Conservation (phyloP, 2,329 filamentous ascomycete genomes). For the Penicillium sp. region DNA sequence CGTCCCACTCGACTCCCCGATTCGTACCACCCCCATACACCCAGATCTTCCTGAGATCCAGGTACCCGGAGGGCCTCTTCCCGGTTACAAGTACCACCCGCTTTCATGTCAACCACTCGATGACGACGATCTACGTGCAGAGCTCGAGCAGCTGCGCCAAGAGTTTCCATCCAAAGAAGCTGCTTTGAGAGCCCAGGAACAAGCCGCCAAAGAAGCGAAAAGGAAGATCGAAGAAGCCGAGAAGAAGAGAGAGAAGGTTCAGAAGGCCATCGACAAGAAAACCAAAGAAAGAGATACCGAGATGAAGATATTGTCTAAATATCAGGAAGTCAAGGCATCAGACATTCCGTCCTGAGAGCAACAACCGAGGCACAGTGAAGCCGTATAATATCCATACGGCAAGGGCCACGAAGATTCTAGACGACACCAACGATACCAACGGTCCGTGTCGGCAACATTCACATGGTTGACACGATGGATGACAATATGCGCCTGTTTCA, state of each 20-base stretch:
- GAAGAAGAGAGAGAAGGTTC: constrained; percentile 42
- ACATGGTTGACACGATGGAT: background rate
- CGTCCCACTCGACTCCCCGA: constrained; percentile 38
- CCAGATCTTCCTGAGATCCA: constrained; percentile 41
- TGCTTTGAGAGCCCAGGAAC: constrained; percentile 41
- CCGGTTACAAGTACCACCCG: constrained; percentile 41
- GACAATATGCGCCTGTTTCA: background rate
- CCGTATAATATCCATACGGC: background rate
- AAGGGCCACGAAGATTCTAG: background rate
- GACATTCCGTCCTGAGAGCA: constrained; percentile 31
- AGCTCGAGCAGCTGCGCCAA: constrained; percentile 40
- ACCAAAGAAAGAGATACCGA: constrained; percentile 46
- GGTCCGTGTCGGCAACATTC: background rate
- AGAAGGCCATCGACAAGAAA: constrained; percentile 47
- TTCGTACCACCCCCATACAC: constrained; percentile 45
- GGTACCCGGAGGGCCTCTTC: constrained; percentile 39
- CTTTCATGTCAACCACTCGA: constrained; percentile 42
- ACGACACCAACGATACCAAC: constrained; percentile 2
- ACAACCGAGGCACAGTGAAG: background rate
- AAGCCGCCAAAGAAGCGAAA: constrained; percentile 41
- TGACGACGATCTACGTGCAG: constrained; percentile 29
- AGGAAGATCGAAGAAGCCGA: constrained; percentile 40
- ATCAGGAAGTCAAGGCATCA: constrained; percentile 41
- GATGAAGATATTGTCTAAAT: constrained; percentile 46
- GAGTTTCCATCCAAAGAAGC: constrained; percentile 40